phyloP scores from a whole-genome alignment of 495 filamentous ascomycete species.

The Penicillium pancosmium region DNA sequence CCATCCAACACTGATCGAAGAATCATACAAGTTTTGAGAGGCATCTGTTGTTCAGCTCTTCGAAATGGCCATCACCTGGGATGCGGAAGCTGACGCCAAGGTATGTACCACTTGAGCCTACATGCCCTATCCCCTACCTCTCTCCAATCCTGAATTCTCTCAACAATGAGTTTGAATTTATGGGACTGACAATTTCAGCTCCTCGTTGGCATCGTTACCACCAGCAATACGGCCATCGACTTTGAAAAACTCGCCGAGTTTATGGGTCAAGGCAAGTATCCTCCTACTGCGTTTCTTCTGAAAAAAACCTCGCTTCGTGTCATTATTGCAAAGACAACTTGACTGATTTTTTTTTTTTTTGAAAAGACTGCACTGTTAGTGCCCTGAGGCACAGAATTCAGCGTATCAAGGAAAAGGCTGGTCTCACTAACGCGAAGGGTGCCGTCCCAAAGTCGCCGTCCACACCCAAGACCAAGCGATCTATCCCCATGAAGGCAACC shows the following conservation, averaged over 20 bases:
- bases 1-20: too few species aligned
- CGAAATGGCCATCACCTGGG: conserved; percentile 12
- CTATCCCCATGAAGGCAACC: neutral
- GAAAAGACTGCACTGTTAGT: conserved; percentile 10
- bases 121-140: neutral
- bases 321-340: neutral
- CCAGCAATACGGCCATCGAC: neutral
- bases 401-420: conserved; percentile 11
- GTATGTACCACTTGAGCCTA: conserved; percentile 1
- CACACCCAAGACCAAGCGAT: neutral
- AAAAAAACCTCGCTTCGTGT: neutral
- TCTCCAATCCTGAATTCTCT: neutral
- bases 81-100: conserved; percentile 11
- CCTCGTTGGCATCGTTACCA: conserved; percentile 2
- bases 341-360: neutral
- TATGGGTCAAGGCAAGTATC: conserved; percentile 10
- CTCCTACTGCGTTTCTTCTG: neutral
- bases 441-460: neutral
- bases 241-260: conserved; percentile 2
- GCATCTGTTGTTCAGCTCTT: neutral
- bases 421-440: neutral
- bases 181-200: conserved; percentile 9
- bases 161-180: neutral
- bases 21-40: too few species aligned
- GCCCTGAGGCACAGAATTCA: conserved; percentile 17